Conservation (phyloP, 2,329 filamentous ascomycete genomes). For the Neofusicoccum ribis region DNA sequence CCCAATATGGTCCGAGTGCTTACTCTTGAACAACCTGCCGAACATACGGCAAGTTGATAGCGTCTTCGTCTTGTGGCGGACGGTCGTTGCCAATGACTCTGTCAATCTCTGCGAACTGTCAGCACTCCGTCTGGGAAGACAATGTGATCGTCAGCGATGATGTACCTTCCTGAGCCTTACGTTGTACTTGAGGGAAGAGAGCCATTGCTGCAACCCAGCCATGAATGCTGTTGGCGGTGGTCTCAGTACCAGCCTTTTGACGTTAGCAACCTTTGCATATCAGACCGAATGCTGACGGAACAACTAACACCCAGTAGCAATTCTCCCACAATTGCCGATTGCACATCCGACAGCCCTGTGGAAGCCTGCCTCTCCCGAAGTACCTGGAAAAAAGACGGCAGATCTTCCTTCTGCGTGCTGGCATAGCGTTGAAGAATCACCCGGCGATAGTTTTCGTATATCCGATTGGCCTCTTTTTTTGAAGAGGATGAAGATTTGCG, state of each 20-base stretch:
- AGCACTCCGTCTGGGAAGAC: background rate
- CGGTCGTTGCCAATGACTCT: constrained; percentile 21
- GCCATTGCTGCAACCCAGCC: constrained; percentile 35
- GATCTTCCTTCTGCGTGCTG: background rate
- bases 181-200: constrained; percentile 29
- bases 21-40: constrained; percentile 22
- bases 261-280: background rate
- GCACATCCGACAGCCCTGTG: background rate
- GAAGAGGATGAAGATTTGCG: background rate
- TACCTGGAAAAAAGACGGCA: background rate
- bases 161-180: constrained; percentile 29
- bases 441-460: background rate
- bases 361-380: background rate
- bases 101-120: constrained; percentile 21
- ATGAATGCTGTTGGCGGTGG: constrained; percentile 27
- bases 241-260: constrained; percentile 16
- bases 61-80: constrained; percentile 21
- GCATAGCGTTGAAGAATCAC: background rate
- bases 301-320: background rate
- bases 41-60: constrained; percentile 9
- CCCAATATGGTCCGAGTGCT: background rate
- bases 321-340: background rate
- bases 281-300: background rate
- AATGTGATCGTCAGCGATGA: background rate
- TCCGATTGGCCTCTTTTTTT: no score